Evolutionary conservation across 371 early-diverging fungal species (phyloP), one percentile per base, ranked within the genome.

Genomic region (Circinella minor): DNA sequence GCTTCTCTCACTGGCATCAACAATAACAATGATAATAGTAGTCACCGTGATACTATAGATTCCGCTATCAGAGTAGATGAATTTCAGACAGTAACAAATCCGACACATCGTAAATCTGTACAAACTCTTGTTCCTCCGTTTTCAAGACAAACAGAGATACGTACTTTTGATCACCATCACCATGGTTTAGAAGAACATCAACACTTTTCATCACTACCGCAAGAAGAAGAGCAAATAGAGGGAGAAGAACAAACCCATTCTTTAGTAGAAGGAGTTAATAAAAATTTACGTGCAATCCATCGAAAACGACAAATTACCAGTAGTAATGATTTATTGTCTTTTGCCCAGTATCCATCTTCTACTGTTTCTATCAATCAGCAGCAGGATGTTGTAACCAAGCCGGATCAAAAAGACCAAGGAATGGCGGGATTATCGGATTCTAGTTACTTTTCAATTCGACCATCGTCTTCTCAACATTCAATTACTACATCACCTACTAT

Each of bases 381-480:
- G 2, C 27, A 27, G 27, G 27, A 27, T 27, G 27, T 2, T 27
- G 27, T 27, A 27, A 27, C 27, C 27, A 27, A 27, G 27, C 1
- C 27, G 27, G 27, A 27, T 27, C 27, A 27, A 27, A 27, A 61
- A 18, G 11, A 55, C 4, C 27, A 69, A 13, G 18, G 20, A 34
- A 46, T 47, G 38, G 34, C 37, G 48, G 34, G 20, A 11, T 55
- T 66, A 27, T 57, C 57, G 13, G 65, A 69, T 34, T 69, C 70
- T 6, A 64, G 57, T 18, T 70, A 70, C 15, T 65, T 60, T 46
- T 64, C 64, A 7, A 61, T 61, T 27, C 57, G 34, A 46, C 55
- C 65, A 11, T 65, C 63, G 6, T 65, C 70, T 36, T 65, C 64
- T 13, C 64, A 59, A 49, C 14, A 39, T n/a, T 57, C 65, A 11